Evolutionary conservation across 306 rosid species (phyloP).

Genomic region (Fragaria vesca): DNA sequence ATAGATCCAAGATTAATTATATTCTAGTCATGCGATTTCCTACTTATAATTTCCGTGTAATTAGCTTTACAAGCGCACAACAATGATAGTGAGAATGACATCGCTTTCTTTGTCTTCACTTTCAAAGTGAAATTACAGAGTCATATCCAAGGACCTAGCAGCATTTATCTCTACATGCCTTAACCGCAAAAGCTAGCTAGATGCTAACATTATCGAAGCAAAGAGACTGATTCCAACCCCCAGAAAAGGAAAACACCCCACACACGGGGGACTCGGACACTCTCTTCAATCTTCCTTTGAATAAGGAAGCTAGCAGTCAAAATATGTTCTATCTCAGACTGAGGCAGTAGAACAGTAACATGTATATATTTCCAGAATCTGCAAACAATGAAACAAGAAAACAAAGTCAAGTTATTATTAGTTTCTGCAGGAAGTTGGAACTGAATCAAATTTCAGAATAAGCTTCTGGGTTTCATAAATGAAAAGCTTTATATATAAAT

Average conservation of each 20-base stretch:
- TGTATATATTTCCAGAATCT: background rate
- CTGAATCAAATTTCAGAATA: background rate
- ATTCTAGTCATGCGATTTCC: no score
- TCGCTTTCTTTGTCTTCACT: no score
- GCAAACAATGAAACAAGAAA: background rate
- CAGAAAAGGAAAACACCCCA: background rate
- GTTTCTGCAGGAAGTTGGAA: background rate
- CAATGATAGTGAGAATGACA: no score
- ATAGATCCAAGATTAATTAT: no score
- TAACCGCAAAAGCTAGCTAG: background rate
- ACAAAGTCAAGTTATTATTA: background rate
- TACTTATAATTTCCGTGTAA: no score
- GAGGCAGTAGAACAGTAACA: background rate
- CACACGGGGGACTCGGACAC: background rate
- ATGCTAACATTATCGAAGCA: background rate
- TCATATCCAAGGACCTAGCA: no score
- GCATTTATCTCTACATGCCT: background rate
- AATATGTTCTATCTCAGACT: background rate
- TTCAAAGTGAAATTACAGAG: no score
- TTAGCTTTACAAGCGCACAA: no score
- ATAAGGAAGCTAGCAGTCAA: background rate
- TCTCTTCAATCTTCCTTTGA: background rate
- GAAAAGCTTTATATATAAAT: background rate
- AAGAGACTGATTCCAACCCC: background rate
- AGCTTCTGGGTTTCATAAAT: background rate